These are phyloP conservation scores for Amesomyces nigricolor DNA, from an alignment of 2,329 filamentous ascomycete genomes.

Conservation along the genomic window DNA sequence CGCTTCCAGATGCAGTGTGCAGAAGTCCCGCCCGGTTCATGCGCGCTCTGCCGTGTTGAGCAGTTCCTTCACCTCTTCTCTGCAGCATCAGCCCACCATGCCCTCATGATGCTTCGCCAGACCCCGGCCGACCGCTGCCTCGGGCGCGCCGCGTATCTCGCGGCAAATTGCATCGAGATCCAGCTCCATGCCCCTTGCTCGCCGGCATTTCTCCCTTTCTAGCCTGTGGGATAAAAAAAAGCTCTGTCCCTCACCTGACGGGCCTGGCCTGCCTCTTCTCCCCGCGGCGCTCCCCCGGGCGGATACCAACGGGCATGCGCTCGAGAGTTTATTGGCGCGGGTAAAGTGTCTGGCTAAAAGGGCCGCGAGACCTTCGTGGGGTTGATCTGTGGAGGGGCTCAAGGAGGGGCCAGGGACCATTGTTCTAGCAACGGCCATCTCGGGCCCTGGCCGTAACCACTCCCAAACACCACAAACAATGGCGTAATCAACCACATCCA, in stretches of 20 bases:
- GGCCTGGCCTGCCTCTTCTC: constrained; percentile 7
- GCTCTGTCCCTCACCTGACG: constrained; percentile 26
- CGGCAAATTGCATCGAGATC: background rate
- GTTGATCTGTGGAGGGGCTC: constrained; percentile 1
- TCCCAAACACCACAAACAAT: constrained; percentile 18
- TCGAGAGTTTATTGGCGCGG: constrained; percentile 31
- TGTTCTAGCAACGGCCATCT: constrained; percentile 12
- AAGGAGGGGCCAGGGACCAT: background rate
- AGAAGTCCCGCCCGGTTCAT: background rate
- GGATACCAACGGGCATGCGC: constrained; percentile 21
- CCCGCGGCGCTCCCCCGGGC: constrained; percentile 15
- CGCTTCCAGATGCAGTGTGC: background rate
- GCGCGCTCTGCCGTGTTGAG: background rate
- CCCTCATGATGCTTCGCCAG: constrained; percentile 10
- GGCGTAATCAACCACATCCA: constrained; percentile 21
- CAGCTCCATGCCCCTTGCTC: background rate
- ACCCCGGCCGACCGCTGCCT: constrained; percentile 13
- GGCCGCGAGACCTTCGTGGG: constrained; percentile 16
- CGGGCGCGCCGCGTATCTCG: background rate
- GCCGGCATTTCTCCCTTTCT: constrained; percentile 9
- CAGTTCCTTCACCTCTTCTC: background rate
- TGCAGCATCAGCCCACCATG: constrained; percentile 21
- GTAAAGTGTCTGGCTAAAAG: constrained; percentile 31
- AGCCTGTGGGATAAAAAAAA: constrained; percentile 14
- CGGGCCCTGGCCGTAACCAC: constrained; percentile 2